A percentile compares a stretch with the other conserved stretches of the same genome.
Evolutionary conservation across 2,329 filamentous ascomycete genomes (phyloP).

Genomic region (Phaeosphaeria sp.): DNA sequence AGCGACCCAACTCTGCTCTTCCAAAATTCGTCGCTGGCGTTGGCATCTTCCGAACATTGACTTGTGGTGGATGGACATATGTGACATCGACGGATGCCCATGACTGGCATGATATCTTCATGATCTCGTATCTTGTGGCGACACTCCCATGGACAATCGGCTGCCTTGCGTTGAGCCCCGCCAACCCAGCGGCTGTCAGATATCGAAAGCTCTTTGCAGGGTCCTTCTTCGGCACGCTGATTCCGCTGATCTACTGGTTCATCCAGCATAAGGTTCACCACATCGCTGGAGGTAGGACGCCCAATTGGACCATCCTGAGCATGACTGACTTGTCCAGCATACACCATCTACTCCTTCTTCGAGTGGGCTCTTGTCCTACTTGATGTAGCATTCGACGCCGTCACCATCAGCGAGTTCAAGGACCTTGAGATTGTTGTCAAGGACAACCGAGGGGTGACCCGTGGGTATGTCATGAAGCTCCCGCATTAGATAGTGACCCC

Average conservation of each 20-base stretch:
- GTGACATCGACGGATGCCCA: conserved; percentile 98
- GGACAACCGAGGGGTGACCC: conserved; percentile 87
- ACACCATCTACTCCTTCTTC: conserved; percentile 97
- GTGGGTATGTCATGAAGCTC: conserved; percentile 98
- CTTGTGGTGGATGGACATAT: conserved; percentile 98
- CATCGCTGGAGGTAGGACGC: conserved; percentile 80
- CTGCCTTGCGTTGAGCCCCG: conserved; percentile 85
- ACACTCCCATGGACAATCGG: conserved; percentile 95
- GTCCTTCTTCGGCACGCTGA: conserved; percentile 87
- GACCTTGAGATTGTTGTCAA: conserved; percentile 86
- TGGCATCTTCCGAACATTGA: conserved; percentile 86
- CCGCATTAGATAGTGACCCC: conserved; percentile 73
- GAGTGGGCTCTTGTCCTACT: conserved; percentile 96
- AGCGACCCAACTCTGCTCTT: conserved; percentile 74
- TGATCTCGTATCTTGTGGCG: conserved; percentile 96
- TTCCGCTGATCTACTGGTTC: conserved; percentile 94
- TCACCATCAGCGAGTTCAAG: conserved; percentile 90
- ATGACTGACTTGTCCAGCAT: conserved; percentile 66
- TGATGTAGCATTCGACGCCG: conserved; percentile 94
- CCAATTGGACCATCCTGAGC: neutral
- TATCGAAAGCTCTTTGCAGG: conserved; percentile 86
- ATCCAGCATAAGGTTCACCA: conserved; percentile 98
- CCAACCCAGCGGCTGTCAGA: conserved; percentile 81
- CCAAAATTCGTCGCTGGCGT: conserved; percentile 82
- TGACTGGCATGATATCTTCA: conserved; percentile 98